Conservation (phyloP, 306 rosid genomes). For the Erythrophleum fordii region DNA sequence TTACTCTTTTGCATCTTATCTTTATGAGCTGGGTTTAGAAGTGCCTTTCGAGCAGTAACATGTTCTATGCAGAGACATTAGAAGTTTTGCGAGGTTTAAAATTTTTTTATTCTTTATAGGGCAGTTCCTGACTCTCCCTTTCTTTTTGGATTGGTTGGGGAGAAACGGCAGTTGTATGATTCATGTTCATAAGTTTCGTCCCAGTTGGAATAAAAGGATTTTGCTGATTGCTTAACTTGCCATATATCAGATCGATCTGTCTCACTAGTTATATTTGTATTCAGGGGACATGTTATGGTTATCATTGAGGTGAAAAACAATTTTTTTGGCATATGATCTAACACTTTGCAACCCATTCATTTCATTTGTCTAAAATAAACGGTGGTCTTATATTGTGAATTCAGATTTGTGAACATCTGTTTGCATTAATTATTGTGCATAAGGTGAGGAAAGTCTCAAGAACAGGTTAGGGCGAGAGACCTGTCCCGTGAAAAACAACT, state of each 20-base stretch:
- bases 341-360: background rate
- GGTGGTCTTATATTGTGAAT: background rate
- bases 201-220: background rate
- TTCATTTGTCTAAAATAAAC: background rate
- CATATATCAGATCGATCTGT: background rate
- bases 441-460: background rate
- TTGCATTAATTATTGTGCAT: background rate
- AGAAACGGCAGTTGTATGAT: background rate
- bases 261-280: background rate
- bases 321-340: background rate
- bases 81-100: slow-evolving; percentile 12
- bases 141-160: background rate
- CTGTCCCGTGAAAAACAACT: background rate
- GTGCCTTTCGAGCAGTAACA: slow-evolving; percentile 15
- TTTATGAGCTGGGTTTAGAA: background rate
- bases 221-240: background rate
- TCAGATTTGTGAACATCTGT: background rate
- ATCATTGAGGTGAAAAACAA: no score
- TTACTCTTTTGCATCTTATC: background rate
- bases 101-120: background rate
- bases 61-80: background rate
- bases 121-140: background rate
- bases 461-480: background rate
- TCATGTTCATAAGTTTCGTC: background rate
- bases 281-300: background rate